Evolutionary conservation across 768 basidiomycete genomes (phyloP), one percentile per base, ranked within the genome.

Genomic region (Lactarius evosmus): DNA sequence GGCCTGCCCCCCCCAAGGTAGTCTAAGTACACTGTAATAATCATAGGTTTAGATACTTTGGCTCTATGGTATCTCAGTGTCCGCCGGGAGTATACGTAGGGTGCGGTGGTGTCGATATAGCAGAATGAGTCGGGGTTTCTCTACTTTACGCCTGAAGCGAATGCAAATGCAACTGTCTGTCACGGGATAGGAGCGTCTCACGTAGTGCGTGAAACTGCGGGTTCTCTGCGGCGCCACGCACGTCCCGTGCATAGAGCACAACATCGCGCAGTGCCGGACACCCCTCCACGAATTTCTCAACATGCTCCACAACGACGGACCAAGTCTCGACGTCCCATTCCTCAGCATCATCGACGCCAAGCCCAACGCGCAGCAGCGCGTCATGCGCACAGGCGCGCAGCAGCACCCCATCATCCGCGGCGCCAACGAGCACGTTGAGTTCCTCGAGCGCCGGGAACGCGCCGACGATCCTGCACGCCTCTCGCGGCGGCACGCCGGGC

Each of bases 401-500:
- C 12, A 25, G n/a, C n/a, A n/a, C n/a, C n/a, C n/a, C 12, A 3
- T 19, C 22, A 29, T 16, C 29, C 16, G 46, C 40, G 16, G 25
- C 22, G 29, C 40, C 19, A 17, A 57, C 34, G 25, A 38, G 49
- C 53, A 66, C 49, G 44, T 68, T 59, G 32, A 66, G 44, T 58
- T 62, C 64, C 17, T 55, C 38, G n/a, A 68, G 57, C 34, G 25
- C 64, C 4, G 57, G 36, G 55, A 65, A 68, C 33, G 49, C 60
- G 2, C 25, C 22, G n/a, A 60, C n/a, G 19, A 68, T 32, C 30
- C 8, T 11, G 25, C 36, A 19, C 29, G 52, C 12, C 8, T 64
- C 44, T 14, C 7, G 38, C 17, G 19, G 19, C 36, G 33, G 4
- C 41, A 58, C 17, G 27, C 44, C 40, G 16, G 36, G 19, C 38